Conservation (phyloP, 2,329 filamentous ascomycete genomes). For the Penicillium sp. region DNA sequence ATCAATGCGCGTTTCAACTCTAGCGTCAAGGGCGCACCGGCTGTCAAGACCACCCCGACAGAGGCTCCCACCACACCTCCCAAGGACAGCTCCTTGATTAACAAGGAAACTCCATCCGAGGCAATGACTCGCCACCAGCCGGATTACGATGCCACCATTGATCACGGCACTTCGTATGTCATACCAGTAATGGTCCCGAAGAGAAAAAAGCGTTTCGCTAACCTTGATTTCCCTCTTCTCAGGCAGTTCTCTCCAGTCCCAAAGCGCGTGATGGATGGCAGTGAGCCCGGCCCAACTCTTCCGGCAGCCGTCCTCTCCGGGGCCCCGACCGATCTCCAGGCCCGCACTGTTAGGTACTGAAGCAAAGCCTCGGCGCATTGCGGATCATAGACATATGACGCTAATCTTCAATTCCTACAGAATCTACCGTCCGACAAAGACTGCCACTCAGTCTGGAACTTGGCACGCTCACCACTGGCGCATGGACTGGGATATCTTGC, state of each 20-base stretch:
- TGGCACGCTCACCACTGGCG: conserved; percentile 84
- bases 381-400: conserved; percentile 1
- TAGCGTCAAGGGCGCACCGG: conserved; percentile 47
- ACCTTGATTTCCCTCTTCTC: conserved; percentile 17
- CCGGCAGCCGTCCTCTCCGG: conserved; percentile 84
- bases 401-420: conserved; percentile 44
- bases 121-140: conserved; percentile 61
- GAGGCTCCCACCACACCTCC: conserved; percentile 41
- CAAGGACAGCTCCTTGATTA: conserved; percentile 45
- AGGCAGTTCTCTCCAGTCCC: conserved; percentile 90
- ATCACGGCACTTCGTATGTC: conserved; percentile 85
- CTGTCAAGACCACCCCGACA: conserved; percentile 47
- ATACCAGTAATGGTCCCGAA: too few relatives aligned
- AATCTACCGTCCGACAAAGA: conserved; percentile 85
- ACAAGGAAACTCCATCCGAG: conserved; percentile 46
- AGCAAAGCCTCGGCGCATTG: neutral
- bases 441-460: conserved; percentile 90
- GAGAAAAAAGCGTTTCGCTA: conserved; percentile 16
- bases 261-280: conserved; percentile 82
- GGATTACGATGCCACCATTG: conserved; percentile 72
- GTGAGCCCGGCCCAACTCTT: conserved; percentile 67
- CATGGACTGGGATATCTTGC: conserved; percentile 95
- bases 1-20: conserved; percentile 37
- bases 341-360: conserved; percentile 79
- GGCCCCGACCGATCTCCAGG: conserved; percentile 88